These are phyloP conservation scores for Paecilomyces niveus DNA, from an alignment of 2,329 filamentous ascomycete species.

Conservation along the genomic window DNA sequence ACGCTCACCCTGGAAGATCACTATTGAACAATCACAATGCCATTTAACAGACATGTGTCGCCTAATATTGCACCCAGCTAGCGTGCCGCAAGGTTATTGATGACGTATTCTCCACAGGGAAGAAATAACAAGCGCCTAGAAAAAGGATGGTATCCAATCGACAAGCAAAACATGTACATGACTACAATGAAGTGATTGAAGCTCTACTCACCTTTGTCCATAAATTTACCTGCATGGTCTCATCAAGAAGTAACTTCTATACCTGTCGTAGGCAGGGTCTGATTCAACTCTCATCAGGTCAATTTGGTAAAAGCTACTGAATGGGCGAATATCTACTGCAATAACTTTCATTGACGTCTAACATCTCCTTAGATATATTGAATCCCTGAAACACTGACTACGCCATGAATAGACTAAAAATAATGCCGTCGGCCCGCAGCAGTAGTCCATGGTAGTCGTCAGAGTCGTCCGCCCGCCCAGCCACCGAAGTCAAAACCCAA, in stretches of 20 bases:
- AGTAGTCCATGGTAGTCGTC: background rate
- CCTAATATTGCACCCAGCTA: background rate
- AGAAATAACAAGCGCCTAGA: background rate
- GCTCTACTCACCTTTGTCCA: too few relatives aligned
- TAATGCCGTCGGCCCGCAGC: background rate
- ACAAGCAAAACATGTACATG: background rate
- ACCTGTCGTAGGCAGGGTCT: background rate
- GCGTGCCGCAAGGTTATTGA: background rate
- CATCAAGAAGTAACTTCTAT: background rate
- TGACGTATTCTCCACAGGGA: background rate
- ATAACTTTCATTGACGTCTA: background rate
- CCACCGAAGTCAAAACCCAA: background rate
- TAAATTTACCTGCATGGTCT: too few relatives aligned
- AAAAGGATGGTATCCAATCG: background rate
- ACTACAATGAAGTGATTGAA: background rate
- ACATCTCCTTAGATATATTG: background rate
- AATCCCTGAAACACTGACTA: background rate
- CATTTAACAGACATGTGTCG: background rate
- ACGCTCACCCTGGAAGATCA: constrained; percentile 32
- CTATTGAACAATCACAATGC: background rate
- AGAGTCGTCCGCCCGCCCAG: background rate
- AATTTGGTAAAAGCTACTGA: background rate
- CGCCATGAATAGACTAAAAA: background rate
- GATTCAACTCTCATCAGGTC: background rate
- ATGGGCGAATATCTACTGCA: background rate